Conservation (phyloP, 1,284 basidiomycete species). For the Puccinia coronata region DNA sequence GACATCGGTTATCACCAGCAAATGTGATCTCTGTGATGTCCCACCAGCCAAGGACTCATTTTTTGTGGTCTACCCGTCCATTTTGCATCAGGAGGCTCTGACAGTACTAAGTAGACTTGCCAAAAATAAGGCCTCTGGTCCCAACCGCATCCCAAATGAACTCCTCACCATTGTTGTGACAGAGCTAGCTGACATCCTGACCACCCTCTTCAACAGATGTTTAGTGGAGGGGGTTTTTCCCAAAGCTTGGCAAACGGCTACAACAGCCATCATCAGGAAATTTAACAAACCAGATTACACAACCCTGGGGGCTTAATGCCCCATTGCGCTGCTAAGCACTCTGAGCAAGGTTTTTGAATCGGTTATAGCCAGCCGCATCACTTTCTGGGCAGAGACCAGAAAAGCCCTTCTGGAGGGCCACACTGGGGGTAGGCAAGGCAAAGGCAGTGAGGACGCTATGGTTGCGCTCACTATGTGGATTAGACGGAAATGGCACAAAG, state of each 20-base stretch:
- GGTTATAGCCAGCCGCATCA: neutral
- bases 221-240: neutral
- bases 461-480: neutral
- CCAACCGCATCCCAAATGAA: constrained; percentile 15
- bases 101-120: neutral
- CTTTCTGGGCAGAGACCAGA: constrained; percentile 11
- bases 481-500: neutral
- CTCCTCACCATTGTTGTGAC: neutral
- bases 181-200: neutral
- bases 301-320: neutral
- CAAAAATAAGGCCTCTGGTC: neutral
- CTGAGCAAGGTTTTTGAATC: constrained; percentile 11
- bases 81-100: neutral
- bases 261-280: constrained; percentile 20
- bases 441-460: neutral
- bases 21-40: neutral
- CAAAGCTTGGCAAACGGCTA: neutral
- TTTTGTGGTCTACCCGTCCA: neutral
- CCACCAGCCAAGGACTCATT: neutral
- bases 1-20: neutral
- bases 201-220: constrained; percentile 11
- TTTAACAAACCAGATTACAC: constrained; percentile 27
- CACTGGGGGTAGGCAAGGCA: neutral
- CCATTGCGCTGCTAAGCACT: neutral
- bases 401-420: neutral